A percentile compares a stretch with the other conserved stretches of the same genome.
These are phyloP conservation scores for Aspergillus pseudoglaucus DNA, from an alignment of 2,329 filamentous ascomycete genomes.

Conservation along the genomic window DNA sequence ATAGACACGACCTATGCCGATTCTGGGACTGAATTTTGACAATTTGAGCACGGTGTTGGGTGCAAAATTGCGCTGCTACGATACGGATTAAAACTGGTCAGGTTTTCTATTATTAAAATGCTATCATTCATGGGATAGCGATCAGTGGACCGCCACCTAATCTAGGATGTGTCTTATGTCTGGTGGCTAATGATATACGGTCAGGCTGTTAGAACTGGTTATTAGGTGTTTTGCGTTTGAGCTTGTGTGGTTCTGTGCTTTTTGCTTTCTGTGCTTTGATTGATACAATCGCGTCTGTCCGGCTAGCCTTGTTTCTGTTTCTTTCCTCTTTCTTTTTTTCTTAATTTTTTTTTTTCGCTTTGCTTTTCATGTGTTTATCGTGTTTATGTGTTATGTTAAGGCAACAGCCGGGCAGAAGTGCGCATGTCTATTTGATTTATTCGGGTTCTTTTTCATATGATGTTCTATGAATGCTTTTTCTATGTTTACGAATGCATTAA, in stretches of 20 bases:
- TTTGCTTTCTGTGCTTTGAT: slow-evolving; percentile 23
- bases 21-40: slow-evolving; percentile 2
- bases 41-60: slow-evolving; percentile 14
- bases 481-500: not conserved
- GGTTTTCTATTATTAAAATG: slow-evolving; percentile 1
- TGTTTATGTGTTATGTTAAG: slow-evolving; percentile 17
- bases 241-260: not conserved
- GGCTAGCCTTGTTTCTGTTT: slow-evolving; percentile 21
- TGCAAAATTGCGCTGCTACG: slow-evolving; percentile 4
- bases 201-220: not conserved
- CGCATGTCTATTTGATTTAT: slow-evolving; percentile 29
- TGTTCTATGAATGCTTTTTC: not conserved
- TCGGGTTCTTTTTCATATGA: slow-evolving; percentile 11
- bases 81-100: not conserved
- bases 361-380: slow-evolving; percentile 8
- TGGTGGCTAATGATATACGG: not conserved
- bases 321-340: no score
- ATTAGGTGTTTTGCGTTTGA: no score
- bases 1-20: slow-evolving; percentile 14
- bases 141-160: not conserved
- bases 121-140: slow-evolving; percentile 4
- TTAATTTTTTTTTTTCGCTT: slow-evolving; percentile 10
- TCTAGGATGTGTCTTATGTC: not conserved
- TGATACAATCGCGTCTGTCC: slow-evolving; percentile 45
- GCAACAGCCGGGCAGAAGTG: slow-evolving; percentile 40